Evolutionary conservation across 2,329 filamentous ascomycete species (phyloP), one percentile per base, ranked within the genome.

Genomic region (Pseudopyrenochaeta lycopersici): DNA sequence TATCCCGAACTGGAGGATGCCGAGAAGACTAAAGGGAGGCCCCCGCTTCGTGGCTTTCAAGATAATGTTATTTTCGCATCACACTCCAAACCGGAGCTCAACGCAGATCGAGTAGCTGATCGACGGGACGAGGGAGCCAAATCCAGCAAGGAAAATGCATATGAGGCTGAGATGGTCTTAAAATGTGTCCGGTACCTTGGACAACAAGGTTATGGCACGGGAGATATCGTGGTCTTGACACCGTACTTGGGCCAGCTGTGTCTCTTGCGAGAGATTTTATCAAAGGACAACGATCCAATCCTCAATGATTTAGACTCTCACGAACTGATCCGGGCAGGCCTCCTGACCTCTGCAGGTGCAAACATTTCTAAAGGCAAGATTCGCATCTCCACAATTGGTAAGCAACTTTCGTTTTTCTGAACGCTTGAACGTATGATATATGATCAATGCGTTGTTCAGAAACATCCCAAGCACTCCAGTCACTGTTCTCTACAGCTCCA

Each of bases 241-340:
- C 90, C 90, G 0, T 92, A 93, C 60, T 77, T 92, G 0, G 89
- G 88, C 0, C 89, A 92, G 59, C 71, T 92, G 0, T 81, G 76
- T 2, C 76, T 88, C 0, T 75, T 92, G 1, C 71, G 77, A 15
- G 78, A 86, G 0, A 77, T 73, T 0, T 74, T 92, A 4, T 75
- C 76, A 4, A 71, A 79, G 9, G 81, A 87, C 0, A 85, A 85
- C 43, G 88, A 92, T 56, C 86, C 87, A 0, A 73, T 87, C 0
- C 74, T 93, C 1, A 90, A 87, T 59, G 89, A 92, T 45, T 71
- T 90, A 1, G 90, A 93, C 58, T 84, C 83, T 0, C 76, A 78
- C 35, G 88, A 90, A 20, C 72, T 92, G 3, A 74, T 88, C 2
- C 76, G 78, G 3, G 88, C 88, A 0, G 90, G 90, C 0, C 58